Base-by-base conservation (phyloP, 2,329 filamentous ascomycete genomes). In the Blastomyces percursus region DNA sequence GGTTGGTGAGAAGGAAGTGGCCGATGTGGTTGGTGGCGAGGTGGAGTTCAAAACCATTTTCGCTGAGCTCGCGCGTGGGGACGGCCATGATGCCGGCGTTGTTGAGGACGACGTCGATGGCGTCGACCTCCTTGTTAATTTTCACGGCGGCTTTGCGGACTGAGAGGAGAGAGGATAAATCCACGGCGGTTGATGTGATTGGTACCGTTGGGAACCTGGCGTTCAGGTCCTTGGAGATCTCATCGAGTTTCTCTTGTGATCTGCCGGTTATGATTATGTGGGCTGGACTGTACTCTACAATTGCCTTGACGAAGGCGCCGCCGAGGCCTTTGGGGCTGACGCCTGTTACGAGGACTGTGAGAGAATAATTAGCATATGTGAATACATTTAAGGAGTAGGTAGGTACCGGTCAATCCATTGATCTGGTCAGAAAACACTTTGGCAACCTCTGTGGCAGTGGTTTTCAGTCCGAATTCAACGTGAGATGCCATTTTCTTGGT, bases 201-300 rank as follows among this genome's bases (percentile, higher is more conserved):
- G 38, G 35, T 1, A 66, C 42, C 2, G 55, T 24, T 30, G 61
- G 61, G 42, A 42, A 59, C 11, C 40, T 55, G 8, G 57, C 61
- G 19, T 48, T 55, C 6, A 64, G 35, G 5, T 60, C 24, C n/a
- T 63, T 56, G 44, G 73, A 67, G 21, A 75, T 71, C 57, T 69
- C 64, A 42, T 72, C 63, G 52, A 76, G 67, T 64, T 75, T 77
- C 30, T 64, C 50, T 42, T 64, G 63, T 61, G 71, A 72, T 51
- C 76, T 71, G n/a, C 74, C 77, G 46, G 74, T 74, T 54, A 77
- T 69, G 61, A 78, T 71, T 54, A 78, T 66, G 52, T 69, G 66
- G 35, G 63, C 65, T 1, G 74, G 73, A 21, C 65, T 61, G 44
- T 74, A 68, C 30, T 66, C 60, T 32, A 76, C 74, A 63, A 76